Evolutionary conservation across 768 basidiomycete species (phyloP), one percentile per base, ranked within the genome.

Genomic region (Phaeotremella skinneri): DNA sequence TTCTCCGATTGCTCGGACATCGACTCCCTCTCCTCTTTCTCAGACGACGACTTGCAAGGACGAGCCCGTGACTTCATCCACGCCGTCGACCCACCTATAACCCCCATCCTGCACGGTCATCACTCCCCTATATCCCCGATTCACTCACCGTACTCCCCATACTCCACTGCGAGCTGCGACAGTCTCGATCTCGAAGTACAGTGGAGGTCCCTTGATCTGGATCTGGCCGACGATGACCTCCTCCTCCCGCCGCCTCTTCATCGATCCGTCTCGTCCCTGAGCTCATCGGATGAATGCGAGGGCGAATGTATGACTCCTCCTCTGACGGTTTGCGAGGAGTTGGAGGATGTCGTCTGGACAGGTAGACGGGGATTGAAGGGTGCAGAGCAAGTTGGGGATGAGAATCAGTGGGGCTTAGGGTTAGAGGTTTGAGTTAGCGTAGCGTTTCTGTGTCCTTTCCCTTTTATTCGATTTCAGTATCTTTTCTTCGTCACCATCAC

Each of bases 221-320:
- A 56, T 3, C n/a, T 29, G 21, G 27, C 2, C 42, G 54, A 59
- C 20, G 66, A 69, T 23, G 45, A 45, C 41, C 58, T 69, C 26
- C 3, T 16, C 0, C 57, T 72, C 3, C 70, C 70, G 2, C 70
- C 70, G 16, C 62, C 59, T 7, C 58, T 72, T 1, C 52, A 56
- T 52, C 56, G 70, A 32, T 72, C 67, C 4, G 37, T 60, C 23
- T 72, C 67, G 1, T 54, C 56, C 3, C 50, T 51, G 54, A 55
- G 54, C 32, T 57, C 63, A n/a, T 54, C 52, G 17, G 43, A 27
- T 11, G 17, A 25, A 4, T 49, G 52, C 31, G 56, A 50, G 16
- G 53, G 56, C 25, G 62, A 66, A 31, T 72, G 67, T 52, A 21
- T 50, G 7, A 69, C 70, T 3, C 70, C 70, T 0, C 55, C 58